Percentiles rank a stretch among this genome's conserved stretches.
Conservation (phyloP, 495 filamentous ascomycete species). For the Talaromyces trachyspermus region DNA sequence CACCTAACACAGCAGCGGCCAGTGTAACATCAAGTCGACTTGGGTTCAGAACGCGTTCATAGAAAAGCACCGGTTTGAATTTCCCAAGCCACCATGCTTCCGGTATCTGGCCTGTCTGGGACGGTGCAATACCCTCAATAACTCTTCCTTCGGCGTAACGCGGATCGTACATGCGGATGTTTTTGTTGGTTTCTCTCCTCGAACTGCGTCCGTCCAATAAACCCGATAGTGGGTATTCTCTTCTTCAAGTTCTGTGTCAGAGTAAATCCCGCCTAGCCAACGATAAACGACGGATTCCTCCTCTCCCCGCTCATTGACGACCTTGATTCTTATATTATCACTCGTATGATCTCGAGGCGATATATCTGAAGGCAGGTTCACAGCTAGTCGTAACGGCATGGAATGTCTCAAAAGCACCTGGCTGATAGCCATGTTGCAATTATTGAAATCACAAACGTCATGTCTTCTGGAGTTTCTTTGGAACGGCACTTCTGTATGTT, state of each 20-base stretch:
- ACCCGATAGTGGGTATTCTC: constrained; percentile 17
- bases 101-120: constrained; percentile 13
- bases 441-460: background rate
- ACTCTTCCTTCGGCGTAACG: constrained; percentile 16
- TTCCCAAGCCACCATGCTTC: constrained; percentile 15
- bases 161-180: constrained; percentile 27
- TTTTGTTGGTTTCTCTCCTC: constrained; percentile 17
- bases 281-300: constrained; percentile 22
- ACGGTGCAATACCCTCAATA: constrained; percentile 16
- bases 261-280: constrained; percentile 39
- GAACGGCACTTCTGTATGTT: too few species aligned
- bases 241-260: constrained; percentile 1
- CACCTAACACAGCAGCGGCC: background rate
- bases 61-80: constrained; percentile 25
- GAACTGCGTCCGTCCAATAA: constrained; percentile 26
- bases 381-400: constrained; percentile 26
- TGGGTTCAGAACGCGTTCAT: constrained; percentile 30
- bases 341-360: constrained; percentile 21
- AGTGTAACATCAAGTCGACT: constrained; percentile 2
- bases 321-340: constrained; percentile 18
- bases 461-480: background rate
- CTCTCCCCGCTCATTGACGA: constrained; percentile 12
- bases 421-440: background rate
- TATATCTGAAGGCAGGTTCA: constrained; percentile 9
- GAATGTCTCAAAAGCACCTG: background rate